Evolutionary conservation across 2,329 filamentous ascomycete species (phyloP).

Genomic region (Ceratocystis smalleyi): DNA sequence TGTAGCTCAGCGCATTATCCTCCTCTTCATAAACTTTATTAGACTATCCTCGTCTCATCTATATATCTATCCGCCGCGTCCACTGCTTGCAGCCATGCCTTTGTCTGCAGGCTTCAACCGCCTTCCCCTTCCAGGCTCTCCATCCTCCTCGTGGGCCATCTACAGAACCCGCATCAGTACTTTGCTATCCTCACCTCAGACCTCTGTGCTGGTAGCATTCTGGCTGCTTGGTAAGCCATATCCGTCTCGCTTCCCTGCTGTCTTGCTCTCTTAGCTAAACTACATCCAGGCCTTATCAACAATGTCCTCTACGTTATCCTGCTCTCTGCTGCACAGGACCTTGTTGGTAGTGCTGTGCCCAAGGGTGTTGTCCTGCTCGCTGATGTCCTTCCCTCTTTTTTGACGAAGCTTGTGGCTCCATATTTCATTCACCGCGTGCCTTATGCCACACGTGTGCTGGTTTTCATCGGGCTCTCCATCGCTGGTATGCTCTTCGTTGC

Average conservation of each 20-base stretch:
- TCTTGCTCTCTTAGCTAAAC: constrained; percentile 14
- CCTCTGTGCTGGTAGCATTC: constrained; percentile 62
- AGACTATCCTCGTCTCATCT: background rate
- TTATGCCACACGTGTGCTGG: constrained; percentile 57
- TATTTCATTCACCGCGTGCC: constrained; percentile 87
- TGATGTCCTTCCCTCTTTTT: constrained; percentile 79
- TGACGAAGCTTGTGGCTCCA: constrained; percentile 73
- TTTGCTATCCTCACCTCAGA: constrained; percentile 52
- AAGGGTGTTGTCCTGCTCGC: constrained; percentile 88
- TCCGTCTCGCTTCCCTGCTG: too few relatives aligned
- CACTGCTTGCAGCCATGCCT: background rate
- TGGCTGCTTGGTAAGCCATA: constrained; percentile 68
- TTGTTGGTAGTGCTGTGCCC: constrained; percentile 69
- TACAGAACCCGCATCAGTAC: constrained; percentile 51
- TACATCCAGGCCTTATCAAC: constrained; percentile 47
- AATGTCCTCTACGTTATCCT: constrained; percentile 97
- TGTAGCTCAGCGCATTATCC: background rate
- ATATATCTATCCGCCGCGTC: background rate
- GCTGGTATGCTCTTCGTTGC: constrained; percentile 80
- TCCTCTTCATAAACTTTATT: background rate
- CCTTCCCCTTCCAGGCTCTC: constrained; percentile 42
- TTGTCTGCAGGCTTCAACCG: constrained; percentile 22
- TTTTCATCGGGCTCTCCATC: constrained; percentile 62
- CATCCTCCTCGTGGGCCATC: constrained; percentile 54
- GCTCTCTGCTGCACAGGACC: constrained; percentile 84